Evolutionary conservation across 148 eudicot genomes (phyloP).

Genomic region (Fallopia convolvulus): DNA sequence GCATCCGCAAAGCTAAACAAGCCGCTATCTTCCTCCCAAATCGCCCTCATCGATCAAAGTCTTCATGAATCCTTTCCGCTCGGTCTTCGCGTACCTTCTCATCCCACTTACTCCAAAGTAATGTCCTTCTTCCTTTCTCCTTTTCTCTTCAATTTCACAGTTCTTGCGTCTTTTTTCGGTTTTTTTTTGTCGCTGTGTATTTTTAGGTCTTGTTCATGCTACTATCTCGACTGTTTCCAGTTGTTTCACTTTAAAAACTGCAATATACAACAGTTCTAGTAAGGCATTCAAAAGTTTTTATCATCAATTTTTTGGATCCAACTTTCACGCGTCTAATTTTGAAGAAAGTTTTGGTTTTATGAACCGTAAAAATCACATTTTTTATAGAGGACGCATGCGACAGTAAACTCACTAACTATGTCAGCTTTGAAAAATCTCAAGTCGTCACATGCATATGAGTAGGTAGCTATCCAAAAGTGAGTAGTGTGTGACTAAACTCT

Average conservation of each 20-base stretch:
- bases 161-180: neutral
- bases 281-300: neutral
- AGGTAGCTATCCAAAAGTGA: neutral
- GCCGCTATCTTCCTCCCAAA: constrained; percentile 17
- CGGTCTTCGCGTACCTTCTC: constrained; percentile 28
- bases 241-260: neutral
- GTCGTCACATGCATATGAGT: neutral
- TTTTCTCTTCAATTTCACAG: neutral
- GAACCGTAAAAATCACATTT: neutral
- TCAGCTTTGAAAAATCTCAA: neutral
- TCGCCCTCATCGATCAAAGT: constrained; percentile 20
- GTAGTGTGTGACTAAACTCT: neutral
- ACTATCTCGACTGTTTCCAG: neutral
- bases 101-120: constrained; percentile 44
- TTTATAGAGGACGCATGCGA: neutral
- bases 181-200: neutral
- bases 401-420: neutral
- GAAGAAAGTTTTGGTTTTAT: neutral
- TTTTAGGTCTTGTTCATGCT: neutral
- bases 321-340: neutral
- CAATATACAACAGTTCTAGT: neutral
- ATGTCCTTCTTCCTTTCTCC: neutral
- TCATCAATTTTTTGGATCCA: neutral
- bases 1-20: constrained; percentile 20
- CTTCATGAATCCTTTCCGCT: constrained; percentile 18